phyloP scores from a whole-genome alignment of 2,329 filamentous ascomycete species.

The Aureobasidium sp. region DNA sequence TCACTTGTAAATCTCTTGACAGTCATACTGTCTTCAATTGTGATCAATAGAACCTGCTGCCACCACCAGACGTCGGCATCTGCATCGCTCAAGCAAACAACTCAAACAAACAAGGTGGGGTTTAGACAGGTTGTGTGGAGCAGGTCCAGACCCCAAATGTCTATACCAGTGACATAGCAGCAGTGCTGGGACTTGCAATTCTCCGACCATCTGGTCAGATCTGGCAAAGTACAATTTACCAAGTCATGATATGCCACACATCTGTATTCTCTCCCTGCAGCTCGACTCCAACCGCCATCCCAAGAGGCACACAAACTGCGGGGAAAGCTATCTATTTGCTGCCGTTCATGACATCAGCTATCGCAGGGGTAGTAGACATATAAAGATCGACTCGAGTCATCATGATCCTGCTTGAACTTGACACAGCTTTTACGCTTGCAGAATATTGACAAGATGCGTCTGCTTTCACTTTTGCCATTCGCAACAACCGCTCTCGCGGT shows the following conservation, averaged over 20 bases:
- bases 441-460: neutral
- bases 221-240: neutral
- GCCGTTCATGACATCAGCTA: conserved; percentile 3
- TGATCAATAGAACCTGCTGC: neutral
- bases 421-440: neutral
- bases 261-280: neutral
- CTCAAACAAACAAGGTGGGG: neutral
- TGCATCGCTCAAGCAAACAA: neutral
- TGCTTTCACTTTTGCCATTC: conserved; percentile 16
- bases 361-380: neutral
- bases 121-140: neutral
- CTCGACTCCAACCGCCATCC: neutral
- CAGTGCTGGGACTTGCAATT: neutral
- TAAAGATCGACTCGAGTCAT: neutral
- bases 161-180: neutral
- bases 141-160: neutral
- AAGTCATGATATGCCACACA: neutral
- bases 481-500: conserved; percentile 12
- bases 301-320: neutral
- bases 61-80: too few species aligned
- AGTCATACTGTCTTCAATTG: neutral
- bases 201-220: neutral
- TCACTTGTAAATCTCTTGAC: neutral
- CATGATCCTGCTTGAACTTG: neutral
- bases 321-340: neutral